Conservation (phyloP, 2,329 filamentous ascomycete species). For the Chrysoporthe austroafricana region DNA sequence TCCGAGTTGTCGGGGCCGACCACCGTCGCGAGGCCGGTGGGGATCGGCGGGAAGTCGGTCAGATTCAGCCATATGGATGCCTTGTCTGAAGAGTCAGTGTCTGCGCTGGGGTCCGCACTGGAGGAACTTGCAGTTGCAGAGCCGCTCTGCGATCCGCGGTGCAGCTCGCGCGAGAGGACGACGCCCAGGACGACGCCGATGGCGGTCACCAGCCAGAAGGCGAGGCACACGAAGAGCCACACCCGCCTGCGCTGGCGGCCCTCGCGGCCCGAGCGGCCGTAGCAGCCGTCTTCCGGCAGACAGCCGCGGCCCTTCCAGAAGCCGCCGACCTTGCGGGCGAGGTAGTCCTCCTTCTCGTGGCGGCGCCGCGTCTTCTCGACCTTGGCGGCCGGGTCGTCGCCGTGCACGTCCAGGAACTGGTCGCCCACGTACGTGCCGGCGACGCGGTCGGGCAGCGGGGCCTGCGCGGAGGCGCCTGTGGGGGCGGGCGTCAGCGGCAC, state of each 20-base stretch:
- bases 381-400: slow-evolving; percentile 44
- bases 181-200: slow-evolving; percentile 62
- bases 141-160: slow-evolving; percentile 30
- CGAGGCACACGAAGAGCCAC: slow-evolving; percentile 56
- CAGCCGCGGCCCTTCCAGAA: slow-evolving; percentile 70
- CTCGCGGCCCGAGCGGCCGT: slow-evolving; percentile 65
- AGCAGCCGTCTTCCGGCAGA: slow-evolving; percentile 66
- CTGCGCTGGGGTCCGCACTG: slow-evolving; percentile 9
- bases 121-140: slow-evolving; percentile 10
- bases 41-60: slow-evolving; percentile 84
- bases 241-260: slow-evolving; percentile 65
- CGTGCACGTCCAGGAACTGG: slow-evolving; percentile 47
- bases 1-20: slow-evolving; percentile 70
- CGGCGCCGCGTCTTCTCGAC: slow-evolving; percentile 57
- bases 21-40: slow-evolving; percentile 80
- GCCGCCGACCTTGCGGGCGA: slow-evolving; percentile 60
- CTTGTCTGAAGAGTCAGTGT: slow-evolving; percentile 14
- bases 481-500: slow-evolving; percentile 56
- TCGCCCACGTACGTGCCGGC: slow-evolving; percentile 51
- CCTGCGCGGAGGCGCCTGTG: slow-evolving; percentile 28
- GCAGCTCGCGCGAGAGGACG: slow-evolving; percentile 18
- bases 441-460: slow-evolving; percentile 47
- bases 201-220: slow-evolving; percentile 58
- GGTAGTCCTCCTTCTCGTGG: slow-evolving; percentile 68
- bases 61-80: slow-evolving; percentile 74